A percentile compares a stretch with the other conserved stretches of the same genome.
phyloP scores from a whole-genome alignment of 768 basidiomycete species.

The Amylocystis lapponica region DNA sequence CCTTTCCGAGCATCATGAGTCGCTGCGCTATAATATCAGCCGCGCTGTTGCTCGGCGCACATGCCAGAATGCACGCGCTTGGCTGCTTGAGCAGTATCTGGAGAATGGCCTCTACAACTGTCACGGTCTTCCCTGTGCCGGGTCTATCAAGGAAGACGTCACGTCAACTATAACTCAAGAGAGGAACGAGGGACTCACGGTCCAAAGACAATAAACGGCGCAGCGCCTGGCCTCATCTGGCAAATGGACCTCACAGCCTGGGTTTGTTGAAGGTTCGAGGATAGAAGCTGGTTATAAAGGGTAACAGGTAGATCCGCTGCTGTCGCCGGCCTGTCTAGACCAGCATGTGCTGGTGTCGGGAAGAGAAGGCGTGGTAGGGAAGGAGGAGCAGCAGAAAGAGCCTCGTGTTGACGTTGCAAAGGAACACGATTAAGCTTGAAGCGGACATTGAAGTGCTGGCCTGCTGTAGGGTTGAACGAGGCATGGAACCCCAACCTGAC shows the following conservation, averaged over 20 bases:
- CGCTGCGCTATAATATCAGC: slow-evolving; percentile 29
- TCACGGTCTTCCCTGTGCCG: slow-evolving; percentile 34
- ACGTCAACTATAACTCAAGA: background rate
- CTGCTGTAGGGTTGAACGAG: slow-evolving; percentile 35
- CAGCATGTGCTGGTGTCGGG: slow-evolving; percentile 30
- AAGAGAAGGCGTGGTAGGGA: slow-evolving; percentile 41
- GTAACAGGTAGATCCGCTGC: slow-evolving; percentile 16
- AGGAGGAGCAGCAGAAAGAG: slow-evolving; percentile 40
- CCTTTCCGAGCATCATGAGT: slow-evolving; percentile 15
- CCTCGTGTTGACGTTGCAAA: slow-evolving; percentile 50
- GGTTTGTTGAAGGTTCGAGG: slow-evolving; percentile 38
- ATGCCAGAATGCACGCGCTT: slow-evolving; percentile 24
- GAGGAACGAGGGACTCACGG: slow-evolving; percentile 41
- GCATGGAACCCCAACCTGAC: slow-evolving; percentile 49
- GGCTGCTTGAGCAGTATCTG: slow-evolving; percentile 24
- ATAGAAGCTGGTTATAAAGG: slow-evolving; percentile 36
- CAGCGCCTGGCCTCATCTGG: slow-evolving; percentile 34
- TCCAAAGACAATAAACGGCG: slow-evolving; percentile 54
- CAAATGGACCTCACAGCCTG: slow-evolving; percentile 43
- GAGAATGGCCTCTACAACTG: slow-evolving; percentile 30
- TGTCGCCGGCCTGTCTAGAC: slow-evolving; percentile 6
- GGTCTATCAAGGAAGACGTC: slow-evolving; percentile 19
- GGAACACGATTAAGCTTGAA: slow-evolving; percentile 50
- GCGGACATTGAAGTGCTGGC: slow-evolving; percentile 36
- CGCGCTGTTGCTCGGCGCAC: slow-evolving; percentile 33